Conservation (phyloP, 2,329 filamentous ascomycete species). For the Aspergillus brasiliensis region DNA sequence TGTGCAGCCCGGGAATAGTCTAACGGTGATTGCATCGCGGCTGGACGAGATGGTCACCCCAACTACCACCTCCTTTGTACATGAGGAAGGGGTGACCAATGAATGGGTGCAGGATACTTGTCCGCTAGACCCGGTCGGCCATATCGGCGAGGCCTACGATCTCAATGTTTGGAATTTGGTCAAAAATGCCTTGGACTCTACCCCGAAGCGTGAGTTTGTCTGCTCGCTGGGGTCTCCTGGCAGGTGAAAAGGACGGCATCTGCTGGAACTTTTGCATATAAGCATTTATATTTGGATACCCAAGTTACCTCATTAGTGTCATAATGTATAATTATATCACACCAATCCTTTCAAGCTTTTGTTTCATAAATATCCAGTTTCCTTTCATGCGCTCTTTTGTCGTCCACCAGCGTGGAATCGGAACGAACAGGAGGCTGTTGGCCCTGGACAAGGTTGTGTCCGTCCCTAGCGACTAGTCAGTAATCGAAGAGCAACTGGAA, state of each 20-base stretch:
- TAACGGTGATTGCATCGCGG: conserved; percentile 39
- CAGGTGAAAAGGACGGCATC: conserved; percentile 18
- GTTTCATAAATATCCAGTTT: background rate
- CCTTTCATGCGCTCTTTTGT: background rate
- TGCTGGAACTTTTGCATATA: background rate
- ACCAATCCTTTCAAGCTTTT: background rate
- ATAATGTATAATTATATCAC: conserved; percentile 8
- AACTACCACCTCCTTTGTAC: conserved; percentile 31
- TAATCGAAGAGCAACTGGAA: background rate
- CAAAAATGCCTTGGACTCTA: conserved; percentile 37
- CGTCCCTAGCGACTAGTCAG: conserved; percentile 16
- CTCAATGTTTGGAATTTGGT: conserved; percentile 44
- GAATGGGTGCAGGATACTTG: conserved; percentile 37
- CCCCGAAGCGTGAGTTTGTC: conserved; percentile 28
- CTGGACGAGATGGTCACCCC: conserved; percentile 41
- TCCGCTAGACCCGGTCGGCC: conserved; percentile 36
- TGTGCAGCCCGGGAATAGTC: conserved; percentile 34
- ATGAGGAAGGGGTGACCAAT: conserved; percentile 37
- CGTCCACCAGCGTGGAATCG: conserved; percentile 9
- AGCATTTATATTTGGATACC: background rate
- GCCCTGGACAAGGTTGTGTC: conserved; percentile 24
- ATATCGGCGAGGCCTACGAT: conserved; percentile 43
- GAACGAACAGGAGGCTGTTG: background rate
- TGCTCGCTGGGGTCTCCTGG: conserved; percentile 35
- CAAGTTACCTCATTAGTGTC: background rate